Evolutionary conservation across 106 monocot species (phyloP).

Genomic region (Agapanthus africanus): DNA sequence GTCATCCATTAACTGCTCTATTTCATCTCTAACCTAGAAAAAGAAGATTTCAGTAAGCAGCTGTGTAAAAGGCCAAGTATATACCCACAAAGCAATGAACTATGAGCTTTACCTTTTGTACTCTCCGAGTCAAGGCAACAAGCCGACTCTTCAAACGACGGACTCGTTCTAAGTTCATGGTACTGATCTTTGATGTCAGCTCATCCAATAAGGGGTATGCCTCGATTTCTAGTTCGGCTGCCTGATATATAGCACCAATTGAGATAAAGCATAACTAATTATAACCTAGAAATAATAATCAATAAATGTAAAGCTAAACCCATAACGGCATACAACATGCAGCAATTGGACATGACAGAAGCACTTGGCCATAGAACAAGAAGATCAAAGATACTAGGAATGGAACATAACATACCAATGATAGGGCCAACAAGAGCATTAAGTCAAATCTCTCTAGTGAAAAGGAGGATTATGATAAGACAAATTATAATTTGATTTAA

Average conservation of each 20-base stretch:
- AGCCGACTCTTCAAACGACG: conserved; percentile 86
- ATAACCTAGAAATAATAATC: background rate
- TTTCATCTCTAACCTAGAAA: conserved; percentile 81
- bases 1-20: conserved; percentile 94
- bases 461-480: background rate
- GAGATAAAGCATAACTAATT: background rate
- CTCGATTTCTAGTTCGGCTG: conserved; percentile 76
- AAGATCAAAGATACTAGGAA: background rate
- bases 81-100: too few species aligned
- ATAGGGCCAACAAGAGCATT: background rate
- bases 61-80: background rate
- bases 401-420: background rate
- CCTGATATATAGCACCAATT: conserved; percentile 28
- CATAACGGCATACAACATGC: background rate
- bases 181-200: conserved; percentile 81
- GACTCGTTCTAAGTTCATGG: conserved; percentile 68
- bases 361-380: background rate
- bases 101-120: conserved; percentile 65
- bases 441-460: background rate
- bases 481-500: background rate
- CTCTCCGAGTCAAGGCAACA: conserved; percentile 79
- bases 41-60: conserved; percentile 2
- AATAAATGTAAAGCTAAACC: background rate
- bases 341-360: background rate
- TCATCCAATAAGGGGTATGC: conserved; percentile 91